These are phyloP conservation scores for Calocybe gangraenosa DNA, from an alignment of 768 basidiomycete species.

Conservation along the genomic window DNA sequence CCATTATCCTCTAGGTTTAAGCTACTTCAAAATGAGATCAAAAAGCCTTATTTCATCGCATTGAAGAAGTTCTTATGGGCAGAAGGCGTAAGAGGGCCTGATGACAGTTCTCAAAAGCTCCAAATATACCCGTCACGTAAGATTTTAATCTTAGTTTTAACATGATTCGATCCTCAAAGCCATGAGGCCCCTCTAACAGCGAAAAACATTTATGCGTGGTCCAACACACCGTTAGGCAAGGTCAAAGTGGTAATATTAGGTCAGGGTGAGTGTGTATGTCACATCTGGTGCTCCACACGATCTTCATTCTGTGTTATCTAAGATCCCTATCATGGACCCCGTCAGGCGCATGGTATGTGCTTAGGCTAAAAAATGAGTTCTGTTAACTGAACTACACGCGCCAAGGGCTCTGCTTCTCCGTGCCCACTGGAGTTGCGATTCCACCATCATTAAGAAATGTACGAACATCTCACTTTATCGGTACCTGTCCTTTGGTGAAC, in stretches of 20 bases:
- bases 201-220: conserved; percentile 88
- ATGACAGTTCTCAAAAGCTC: conserved; percentile 38
- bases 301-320: neutral
- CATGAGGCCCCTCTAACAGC: conserved; percentile 33
- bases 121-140: conserved; percentile 79
- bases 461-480: conserved; percentile 19
- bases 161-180: conserved; percentile 2
- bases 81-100: conserved; percentile 53
- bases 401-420: conserved; percentile 86
- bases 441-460: conserved; percentile 87
- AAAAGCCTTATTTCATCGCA: conserved; percentile 70
- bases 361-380: neutral
- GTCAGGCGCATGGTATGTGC: conserved; percentile 78
- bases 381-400: conserved; percentile 12
- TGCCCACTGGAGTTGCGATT: conserved; percentile 66
- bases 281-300: conserved; percentile 12
- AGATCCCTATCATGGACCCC: conserved; percentile 79
- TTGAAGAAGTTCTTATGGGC: conserved; percentile 68
- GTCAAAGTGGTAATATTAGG: conserved; percentile 88
- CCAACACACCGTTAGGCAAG: conserved; percentile 77
- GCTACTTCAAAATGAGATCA: conserved; percentile 68
- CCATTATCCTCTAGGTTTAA: conserved; percentile 53
- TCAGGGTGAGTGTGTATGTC: conserved; percentile 37
- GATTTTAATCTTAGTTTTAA: conserved; percentile 25
- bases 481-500: neutral